A percentile compares a stretch with the other conserved stretches of the same genome.
Evolutionary conservation across 352 stramenopile genomes (phyloP).

Genomic region (Phytophthora foliorum): DNA sequence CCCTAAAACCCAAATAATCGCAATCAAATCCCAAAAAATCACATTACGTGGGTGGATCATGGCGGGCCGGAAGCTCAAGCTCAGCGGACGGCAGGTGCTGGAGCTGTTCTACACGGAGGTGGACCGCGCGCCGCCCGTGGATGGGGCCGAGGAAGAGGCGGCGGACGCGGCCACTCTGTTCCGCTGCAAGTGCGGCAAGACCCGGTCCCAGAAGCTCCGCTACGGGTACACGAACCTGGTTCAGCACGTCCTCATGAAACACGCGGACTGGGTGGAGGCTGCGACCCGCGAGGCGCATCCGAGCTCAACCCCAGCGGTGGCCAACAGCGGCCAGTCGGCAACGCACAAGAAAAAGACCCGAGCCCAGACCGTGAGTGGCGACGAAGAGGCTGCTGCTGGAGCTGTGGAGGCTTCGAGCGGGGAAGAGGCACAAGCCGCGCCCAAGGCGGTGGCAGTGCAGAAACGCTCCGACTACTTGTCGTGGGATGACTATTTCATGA

Average conservation of each 20-base stretch:
- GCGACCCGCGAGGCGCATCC: conserved; percentile 31
- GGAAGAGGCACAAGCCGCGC: background rate
- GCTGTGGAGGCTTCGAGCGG: conserved; percentile 5
- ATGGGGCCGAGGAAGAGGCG: conserved; percentile 2
- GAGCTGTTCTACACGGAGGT: conserved; percentile 62
- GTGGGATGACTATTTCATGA: conserved; percentile 99
- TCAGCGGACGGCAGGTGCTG: conserved; percentile 56
- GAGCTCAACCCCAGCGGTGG: conserved; percentile 25
- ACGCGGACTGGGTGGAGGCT: conserved; percentile 62
- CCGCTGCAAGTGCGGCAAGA: conserved; percentile 74
- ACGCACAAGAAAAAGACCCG: conserved; percentile 17
- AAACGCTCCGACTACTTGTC: conserved; percentile 94
- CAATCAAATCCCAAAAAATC: background rate
- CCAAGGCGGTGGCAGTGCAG: conserved; percentile 1
- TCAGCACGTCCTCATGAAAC: conserved; percentile 74
- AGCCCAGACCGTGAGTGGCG: background rate
- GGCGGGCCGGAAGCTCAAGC: conserved; percentile 39
- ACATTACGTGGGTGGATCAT: no score
- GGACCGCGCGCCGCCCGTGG: background rate
- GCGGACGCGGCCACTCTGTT: conserved; percentile 40
- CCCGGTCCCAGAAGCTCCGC: conserved; percentile 57
- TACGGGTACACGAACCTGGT: conserved; percentile 74
- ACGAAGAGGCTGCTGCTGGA: conserved; percentile 1
- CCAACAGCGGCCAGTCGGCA: conserved; percentile 27
- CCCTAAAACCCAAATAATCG: background rate